Evolutionary conservation across 306 rosid species (phyloP).

Genomic region (Vigna trinervia): DNA sequence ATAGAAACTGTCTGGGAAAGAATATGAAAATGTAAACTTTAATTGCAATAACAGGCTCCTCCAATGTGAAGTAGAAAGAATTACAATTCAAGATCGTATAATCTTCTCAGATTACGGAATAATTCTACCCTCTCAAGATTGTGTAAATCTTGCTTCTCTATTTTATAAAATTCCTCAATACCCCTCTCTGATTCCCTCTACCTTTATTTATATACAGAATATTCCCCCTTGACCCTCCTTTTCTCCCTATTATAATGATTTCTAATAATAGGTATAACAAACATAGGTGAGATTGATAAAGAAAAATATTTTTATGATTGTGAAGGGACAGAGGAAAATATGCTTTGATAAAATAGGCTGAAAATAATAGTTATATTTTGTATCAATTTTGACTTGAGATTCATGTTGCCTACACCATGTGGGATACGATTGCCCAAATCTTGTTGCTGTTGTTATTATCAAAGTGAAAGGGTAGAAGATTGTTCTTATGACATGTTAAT

Average conservation of each 20-base stretch:
- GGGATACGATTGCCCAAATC: slow-evolving; percentile 8
- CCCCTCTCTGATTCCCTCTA: background rate
- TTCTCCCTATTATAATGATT: background rate
- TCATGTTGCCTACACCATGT: slow-evolving; percentile 20
- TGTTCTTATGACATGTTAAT: slow-evolving; percentile 40
- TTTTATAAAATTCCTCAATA: background rate
- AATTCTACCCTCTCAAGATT: background rate
- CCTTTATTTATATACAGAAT: background rate
- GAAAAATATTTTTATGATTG: slow-evolving; percentile 6
- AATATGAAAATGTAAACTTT: background rate
- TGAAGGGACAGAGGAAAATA: slow-evolving; percentile 8
- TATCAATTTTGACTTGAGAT: slow-evolving; percentile 37
- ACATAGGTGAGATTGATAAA: slow-evolving; percentile 15
- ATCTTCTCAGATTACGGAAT: background rate
- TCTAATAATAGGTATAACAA: background rate
- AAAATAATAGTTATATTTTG: slow-evolving; percentile 34
- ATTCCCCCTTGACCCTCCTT: background rate
- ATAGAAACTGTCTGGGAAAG: background rate
- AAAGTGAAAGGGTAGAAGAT: slow-evolving; percentile 41
- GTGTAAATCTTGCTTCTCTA: background rate
- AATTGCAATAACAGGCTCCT: background rate
- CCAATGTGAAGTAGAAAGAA: background rate
- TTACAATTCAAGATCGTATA: background rate
- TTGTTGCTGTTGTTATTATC: slow-evolving; percentile 17
- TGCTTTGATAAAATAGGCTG: slow-evolving; percentile 15